These are phyloP conservation scores for Myxozyma lipomycoides DNA, from an alignment of 805 yeast genomes.

Conservation along the genomic window DNA sequence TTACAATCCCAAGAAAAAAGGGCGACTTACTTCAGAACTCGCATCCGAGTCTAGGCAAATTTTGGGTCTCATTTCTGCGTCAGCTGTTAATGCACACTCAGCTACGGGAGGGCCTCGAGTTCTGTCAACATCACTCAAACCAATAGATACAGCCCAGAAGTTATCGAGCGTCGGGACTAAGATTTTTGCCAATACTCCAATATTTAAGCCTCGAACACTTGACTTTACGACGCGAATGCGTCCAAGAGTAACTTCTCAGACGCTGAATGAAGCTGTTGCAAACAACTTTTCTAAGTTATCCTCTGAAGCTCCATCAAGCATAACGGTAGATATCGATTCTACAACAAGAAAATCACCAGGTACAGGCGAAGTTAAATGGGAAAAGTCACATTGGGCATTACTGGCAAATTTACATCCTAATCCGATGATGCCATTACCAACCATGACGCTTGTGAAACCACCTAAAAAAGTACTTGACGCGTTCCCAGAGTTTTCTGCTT, in stretches of 20 bases:
- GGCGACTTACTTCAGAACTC: no score
- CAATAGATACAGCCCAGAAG: neutral
- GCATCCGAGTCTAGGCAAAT: neutral
- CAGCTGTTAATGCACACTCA: neutral
- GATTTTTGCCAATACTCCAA: no score
- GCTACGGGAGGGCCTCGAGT: neutral
- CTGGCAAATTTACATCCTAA: constrained; percentile 18
- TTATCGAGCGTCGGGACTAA: neutral
- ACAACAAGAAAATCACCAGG: no score
- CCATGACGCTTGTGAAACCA: constrained; percentile 8
- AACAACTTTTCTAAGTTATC: no score
- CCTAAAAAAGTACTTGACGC: constrained; percentile 10
- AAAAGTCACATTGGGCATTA: constrained; percentile 17
- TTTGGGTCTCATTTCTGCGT: neutral
- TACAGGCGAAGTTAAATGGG: constrained; percentile 14
- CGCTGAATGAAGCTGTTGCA: no score
- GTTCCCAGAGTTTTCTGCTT: constrained; percentile 16
- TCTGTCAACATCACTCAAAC: neutral
- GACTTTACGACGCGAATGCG: neutral
- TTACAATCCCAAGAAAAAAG: no score
- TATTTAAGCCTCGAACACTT: neutral
- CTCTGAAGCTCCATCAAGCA: no score
- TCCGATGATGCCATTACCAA: constrained; percentile 22
- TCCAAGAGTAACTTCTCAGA: no score
- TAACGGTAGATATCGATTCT: no score